Base-by-base conservation (phyloP, 2,329 filamentous ascomycete genomes). In the Leptographium lundbergii region DNA sequence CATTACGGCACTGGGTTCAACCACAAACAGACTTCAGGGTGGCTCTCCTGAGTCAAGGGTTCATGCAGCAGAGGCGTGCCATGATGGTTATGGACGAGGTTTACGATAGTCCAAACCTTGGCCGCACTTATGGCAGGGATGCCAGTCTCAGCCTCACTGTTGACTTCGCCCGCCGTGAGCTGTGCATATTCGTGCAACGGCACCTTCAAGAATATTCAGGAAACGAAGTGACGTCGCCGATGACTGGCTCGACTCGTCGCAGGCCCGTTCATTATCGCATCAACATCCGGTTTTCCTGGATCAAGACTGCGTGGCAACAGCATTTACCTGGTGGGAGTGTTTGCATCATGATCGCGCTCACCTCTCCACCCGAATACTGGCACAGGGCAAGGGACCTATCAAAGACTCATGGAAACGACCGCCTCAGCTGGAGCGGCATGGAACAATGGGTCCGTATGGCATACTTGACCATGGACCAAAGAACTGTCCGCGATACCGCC, bases 1-100 rank as follows among this genome's bases (percentile, higher is more conserved):
- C 65, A 0, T 54, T 63, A 17, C 52, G 58, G 14, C 57, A 53
- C 36, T 57, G 54, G 50, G 60, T 63, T 51, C 69, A 70, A 1
- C 61, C 67, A 25, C 67, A 66, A 24, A 70, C 80, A 69, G 73
- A 67, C 19, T 62, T 84, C 1, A 65, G 69, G 1, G 73, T 79
- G 3, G 65, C 67, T 1, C 72, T 71, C 0, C 66, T 91, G 1
- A 77, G 82, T 22, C 86, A 91, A 64, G 87, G 88, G 0, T 73
- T 82, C 48, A 76, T 83, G 71, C 65, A 77, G 1, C 70, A 76
- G 1, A 76, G 80, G 5, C 72, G 71, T 3, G 73, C 74, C 0
- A 82, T 91, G 76, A 79, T 85, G 67, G 69, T 75, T 10, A 81
- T 88, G 76, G 78, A 78, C 57, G 77, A 74, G 4, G 64, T 74